These are phyloP conservation scores for Phytopythium montanum DNA, from an alignment of 352 stramenopile species.

Conservation along the genomic window DNA sequence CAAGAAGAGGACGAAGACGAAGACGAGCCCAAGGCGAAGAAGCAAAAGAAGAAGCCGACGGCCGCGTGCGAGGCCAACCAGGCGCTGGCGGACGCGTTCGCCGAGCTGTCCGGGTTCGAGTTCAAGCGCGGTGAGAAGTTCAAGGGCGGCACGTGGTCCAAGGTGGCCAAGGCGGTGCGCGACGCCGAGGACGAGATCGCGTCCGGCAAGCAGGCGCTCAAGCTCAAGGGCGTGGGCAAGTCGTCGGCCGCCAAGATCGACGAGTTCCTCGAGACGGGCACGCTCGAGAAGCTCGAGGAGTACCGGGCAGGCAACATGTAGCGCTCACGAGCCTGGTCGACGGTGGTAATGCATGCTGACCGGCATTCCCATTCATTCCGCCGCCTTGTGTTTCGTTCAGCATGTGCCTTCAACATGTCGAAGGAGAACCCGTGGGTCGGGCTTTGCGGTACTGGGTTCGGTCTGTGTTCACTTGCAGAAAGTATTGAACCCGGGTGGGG, in stretches of 20 bases:
- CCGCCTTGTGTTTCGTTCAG: background rate
- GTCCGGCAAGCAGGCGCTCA: slow-evolving; percentile 72
- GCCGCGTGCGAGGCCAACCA: slow-evolving; percentile 68
- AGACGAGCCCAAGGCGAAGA: slow-evolving; percentile 51
- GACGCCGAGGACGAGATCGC: slow-evolving; percentile 60
- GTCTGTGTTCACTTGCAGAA: background rate
- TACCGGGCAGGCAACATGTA: slow-evolving; percentile 85
- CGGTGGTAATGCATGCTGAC: background rate
- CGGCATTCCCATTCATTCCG: background rate
- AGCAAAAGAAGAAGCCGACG: slow-evolving; percentile 36
- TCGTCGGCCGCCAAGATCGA: slow-evolving; percentile 78
- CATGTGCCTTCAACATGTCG: background rate
- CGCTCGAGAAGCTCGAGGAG: slow-evolving; percentile 74
- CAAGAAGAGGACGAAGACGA: slow-evolving; percentile 42
- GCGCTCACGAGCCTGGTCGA: background rate
- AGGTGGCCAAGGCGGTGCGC: slow-evolving; percentile 82
- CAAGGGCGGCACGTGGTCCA: slow-evolving; percentile 85
- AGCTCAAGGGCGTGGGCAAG: slow-evolving; percentile 86
- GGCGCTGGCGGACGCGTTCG: slow-evolving; percentile 64
- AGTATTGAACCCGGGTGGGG: background rate
- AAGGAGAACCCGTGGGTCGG: background rate
- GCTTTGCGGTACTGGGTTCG: background rate
- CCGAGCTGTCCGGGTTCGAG: slow-evolving; percentile 82
- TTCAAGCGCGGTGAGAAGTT: slow-evolving; percentile 87
- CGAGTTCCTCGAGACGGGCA: slow-evolving; percentile 83